Percentiles rank a stretch among this genome's conserved stretches.
phyloP scores from a whole-genome alignment of 169 alveolate genomes.

The Cryptosporidium ryanae region DNA sequence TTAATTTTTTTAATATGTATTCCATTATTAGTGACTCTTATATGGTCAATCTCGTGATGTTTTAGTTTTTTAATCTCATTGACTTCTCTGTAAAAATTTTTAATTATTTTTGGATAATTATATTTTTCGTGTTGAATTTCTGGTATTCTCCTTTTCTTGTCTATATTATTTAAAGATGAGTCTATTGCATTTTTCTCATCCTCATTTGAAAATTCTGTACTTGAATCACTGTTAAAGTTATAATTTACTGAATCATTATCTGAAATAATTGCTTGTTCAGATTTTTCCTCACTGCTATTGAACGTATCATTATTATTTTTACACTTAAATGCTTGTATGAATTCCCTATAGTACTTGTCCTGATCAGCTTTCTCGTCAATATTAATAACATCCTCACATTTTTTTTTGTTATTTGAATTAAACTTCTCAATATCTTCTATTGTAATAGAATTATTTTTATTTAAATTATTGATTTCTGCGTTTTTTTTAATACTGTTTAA shows the following conservation, averaged over 20 bases:
- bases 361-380: slow-evolving; percentile 7
- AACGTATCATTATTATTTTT: neutral
- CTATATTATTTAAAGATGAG: slow-evolving; percentile 13
- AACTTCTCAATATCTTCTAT: slow-evolving; percentile 35
- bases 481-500: neutral
- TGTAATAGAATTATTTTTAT: slow-evolving; percentile 13
- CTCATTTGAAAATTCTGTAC: neutral
- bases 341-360: slow-evolving; percentile 37
- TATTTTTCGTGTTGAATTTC: slow-evolving; percentile 87
- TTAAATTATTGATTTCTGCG: neutral
- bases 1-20: slow-evolving; percentile 87
- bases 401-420: slow-evolving; percentile 3
- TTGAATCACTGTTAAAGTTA: neutral
- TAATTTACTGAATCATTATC: neutral
- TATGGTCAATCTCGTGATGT: slow-evolving; percentile 90
- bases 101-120: slow-evolving; percentile 86
- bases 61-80: slow-evolving; percentile 87
- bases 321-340: slow-evolving; percentile 30
- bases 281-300: neutral
- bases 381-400: neutral
- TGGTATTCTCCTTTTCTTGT: slow-evolving; percentile 55
- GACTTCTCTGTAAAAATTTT: slow-evolving; percentile 89
- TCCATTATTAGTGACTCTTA: slow-evolving; percentile 88
- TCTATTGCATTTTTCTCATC: slow-evolving; percentile 9
- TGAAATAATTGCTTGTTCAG: neutral